Percentiles rank a stretch among this genome's conserved stretches.
These are phyloP conservation scores for Babesia caballi DNA, from an alignment of 169 alveolate genomes.

Conservation along the genomic window DNA sequence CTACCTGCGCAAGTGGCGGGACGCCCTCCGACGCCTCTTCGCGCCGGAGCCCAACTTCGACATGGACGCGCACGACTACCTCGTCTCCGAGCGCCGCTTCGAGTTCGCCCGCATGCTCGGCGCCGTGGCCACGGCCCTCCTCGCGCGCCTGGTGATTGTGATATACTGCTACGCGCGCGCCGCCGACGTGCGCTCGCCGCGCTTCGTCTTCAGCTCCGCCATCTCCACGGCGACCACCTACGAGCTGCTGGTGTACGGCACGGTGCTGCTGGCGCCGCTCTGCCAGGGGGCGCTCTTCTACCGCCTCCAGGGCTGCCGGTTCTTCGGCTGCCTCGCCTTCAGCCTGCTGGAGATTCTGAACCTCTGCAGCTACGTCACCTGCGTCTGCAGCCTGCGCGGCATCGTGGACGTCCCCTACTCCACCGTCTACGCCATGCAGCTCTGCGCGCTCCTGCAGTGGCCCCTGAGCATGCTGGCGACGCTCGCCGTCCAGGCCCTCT, in stretches of 20 bases:
- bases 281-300: background rate
- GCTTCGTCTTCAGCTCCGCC: conserved; percentile 9
- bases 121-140: background rate
- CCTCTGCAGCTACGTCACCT: conserved; percentile 29
- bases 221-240: background rate
- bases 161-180: background rate
- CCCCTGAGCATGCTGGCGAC: conserved; percentile 15
- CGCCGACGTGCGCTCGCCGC: conserved; percentile 32
- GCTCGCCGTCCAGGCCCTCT: background rate
- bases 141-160: background rate
- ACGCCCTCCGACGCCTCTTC: background rate
- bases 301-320: conserved; percentile 23
- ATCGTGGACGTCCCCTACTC: background rate
- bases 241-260: conserved; percentile 24
- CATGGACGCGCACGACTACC: conserved; percentile 2
- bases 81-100: background rate
- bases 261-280: conserved; percentile 11
- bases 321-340: conserved; percentile 11
- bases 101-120: conserved; percentile 1
- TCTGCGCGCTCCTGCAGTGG: conserved; percentile 13
- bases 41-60: conserved; percentile 12
- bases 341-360: conserved; percentile 16
- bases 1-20: background rate
- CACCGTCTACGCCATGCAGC: background rate
- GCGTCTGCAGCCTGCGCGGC: conserved; percentile 31